These are phyloP conservation scores for Talaromyces atroroseus DNA, from an alignment of 2,329 filamentous ascomycete genomes.

Conservation along the genomic window DNA sequence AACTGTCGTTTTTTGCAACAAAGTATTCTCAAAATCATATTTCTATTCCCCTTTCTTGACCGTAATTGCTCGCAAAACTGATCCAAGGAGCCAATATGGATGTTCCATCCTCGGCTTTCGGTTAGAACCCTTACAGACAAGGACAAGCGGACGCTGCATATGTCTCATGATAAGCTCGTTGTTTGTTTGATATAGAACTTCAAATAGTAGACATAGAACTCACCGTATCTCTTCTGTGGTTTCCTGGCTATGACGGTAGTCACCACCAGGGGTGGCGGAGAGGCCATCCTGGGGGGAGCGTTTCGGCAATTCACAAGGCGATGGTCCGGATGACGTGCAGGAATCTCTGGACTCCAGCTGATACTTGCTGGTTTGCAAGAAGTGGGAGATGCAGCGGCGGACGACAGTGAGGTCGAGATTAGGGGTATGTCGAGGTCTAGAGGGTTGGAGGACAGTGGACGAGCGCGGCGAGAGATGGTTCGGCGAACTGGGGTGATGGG, in stretches of 20 bases:
- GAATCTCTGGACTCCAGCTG: constrained; percentile 2
- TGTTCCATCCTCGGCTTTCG: not conserved
- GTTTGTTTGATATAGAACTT: not conserved
- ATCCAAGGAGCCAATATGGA: not conserved
- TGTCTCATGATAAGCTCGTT: not conserved
- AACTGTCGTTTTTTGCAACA: not conserved
- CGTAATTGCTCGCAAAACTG: not conserved
- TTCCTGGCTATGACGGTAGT: not conserved
- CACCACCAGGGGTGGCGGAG: not conserved
- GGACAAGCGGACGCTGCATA: not conserved
- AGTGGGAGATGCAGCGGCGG: not conserved
- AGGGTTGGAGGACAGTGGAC: constrained; percentile 12
- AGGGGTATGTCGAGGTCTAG: constrained; percentile 12
- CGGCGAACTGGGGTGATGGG: not conserved
- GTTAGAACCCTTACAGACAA: not conserved
- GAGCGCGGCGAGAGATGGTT: constrained; percentile 9
- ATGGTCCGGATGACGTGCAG: constrained; percentile 3
- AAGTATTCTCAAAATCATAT: not conserved
- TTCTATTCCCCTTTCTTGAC: not conserved
- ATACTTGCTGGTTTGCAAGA: not conserved
- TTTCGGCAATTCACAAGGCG: not conserved
- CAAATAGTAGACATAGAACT: not conserved
- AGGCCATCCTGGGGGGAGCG: not conserved
- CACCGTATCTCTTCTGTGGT: constrained; percentile 4
- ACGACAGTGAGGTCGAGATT: not conserved